A percentile compares a stretch with the other conserved stretches of the same genome.
phyloP scores from a whole-genome alignment of 768 basidiomycete genomes.

The Collybia mongolica region DNA sequence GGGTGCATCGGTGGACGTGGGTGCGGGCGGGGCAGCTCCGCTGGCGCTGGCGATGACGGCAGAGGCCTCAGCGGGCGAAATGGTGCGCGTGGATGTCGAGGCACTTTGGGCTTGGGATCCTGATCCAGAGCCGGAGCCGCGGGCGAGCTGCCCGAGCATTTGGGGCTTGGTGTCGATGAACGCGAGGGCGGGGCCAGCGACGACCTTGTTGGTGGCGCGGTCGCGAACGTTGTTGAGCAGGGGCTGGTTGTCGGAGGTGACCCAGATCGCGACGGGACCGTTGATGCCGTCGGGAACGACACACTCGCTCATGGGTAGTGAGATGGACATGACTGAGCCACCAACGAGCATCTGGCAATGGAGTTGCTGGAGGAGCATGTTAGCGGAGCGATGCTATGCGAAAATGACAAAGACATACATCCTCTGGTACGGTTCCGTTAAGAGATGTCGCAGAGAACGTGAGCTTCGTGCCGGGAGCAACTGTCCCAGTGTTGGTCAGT shows the following conservation, averaged over 20 bases:
- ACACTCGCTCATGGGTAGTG: slow-evolving; percentile 60
- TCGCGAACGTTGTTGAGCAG: slow-evolving; percentile 60
- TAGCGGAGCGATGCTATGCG: not conserved
- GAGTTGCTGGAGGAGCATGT: slow-evolving; percentile 36
- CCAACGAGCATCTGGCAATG: slow-evolving; percentile 80
- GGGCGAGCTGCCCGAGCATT: slow-evolving; percentile 46
- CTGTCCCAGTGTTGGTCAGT: slow-evolving; percentile 61
- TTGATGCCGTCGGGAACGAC: slow-evolving; percentile 65
- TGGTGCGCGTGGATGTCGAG: slow-evolving; percentile 15
- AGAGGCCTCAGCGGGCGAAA: slow-evolving; percentile 19
- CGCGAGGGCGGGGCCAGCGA: slow-evolving; percentile 71
- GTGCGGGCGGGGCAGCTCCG: slow-evolving; percentile 15
- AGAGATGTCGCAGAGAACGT: slow-evolving; percentile 59
- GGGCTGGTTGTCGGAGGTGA: slow-evolving; percentile 64
- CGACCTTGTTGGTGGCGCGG: slow-evolving; percentile 49
- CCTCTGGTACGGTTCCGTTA: slow-evolving; percentile 42
- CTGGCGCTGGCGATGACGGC: slow-evolving; percentile 18
- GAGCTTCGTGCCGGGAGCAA: slow-evolving; percentile 58
- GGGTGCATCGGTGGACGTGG: slow-evolving; percentile 17
- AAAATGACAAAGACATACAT: slow-evolving; percentile 28
- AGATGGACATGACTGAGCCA: slow-evolving; percentile 50
- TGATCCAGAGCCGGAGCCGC: slow-evolving; percentile 13
- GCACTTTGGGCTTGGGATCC: not conserved
- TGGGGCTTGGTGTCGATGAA: slow-evolving; percentile 66
- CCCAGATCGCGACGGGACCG: slow-evolving; percentile 72